Evolutionary conservation across 1,139 yeast species (phyloP).

Genomic region (Hanseniaspora gamundiae): DNA sequence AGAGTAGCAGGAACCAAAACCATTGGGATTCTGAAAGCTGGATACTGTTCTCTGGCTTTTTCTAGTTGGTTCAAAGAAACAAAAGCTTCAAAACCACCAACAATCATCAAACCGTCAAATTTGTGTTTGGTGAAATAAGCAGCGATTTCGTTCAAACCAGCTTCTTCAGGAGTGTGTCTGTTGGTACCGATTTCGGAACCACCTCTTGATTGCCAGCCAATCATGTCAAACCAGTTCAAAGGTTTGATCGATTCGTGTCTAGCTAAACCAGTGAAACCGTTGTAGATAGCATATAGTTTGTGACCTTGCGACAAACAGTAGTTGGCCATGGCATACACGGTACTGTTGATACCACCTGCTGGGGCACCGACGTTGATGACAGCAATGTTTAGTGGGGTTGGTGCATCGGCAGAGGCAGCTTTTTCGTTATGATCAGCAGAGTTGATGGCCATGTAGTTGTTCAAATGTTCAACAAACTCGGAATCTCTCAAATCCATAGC

Average conservation of each 20-base stretch:
- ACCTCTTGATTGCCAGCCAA: constrained; percentile 82
- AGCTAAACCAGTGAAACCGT: constrained; percentile 86
- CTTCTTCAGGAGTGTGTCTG: constrained; percentile 64
- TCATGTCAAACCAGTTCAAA: constrained; percentile 75
- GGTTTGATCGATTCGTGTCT: constrained; percentile 67
- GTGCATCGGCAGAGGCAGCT: constrained; percentile 35
- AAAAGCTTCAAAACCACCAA: constrained; percentile 95
- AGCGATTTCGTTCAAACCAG: constrained; percentile 80
- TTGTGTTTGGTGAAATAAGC: constrained; percentile 76
- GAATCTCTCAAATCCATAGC: constrained; percentile 84
- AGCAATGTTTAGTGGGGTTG: constrained; percentile 49
- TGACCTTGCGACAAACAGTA: constrained; percentile 90
- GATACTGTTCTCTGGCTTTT: constrained; percentile 58
- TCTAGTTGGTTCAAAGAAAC: constrained; percentile 71
- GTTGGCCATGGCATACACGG: constrained; percentile 81
- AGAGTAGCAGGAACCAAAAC: constrained; percentile 89
- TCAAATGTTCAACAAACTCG: constrained; percentile 69
- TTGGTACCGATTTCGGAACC: constrained; percentile 96
- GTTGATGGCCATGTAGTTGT: constrained; percentile 57
- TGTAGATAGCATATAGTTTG: constrained; percentile 72
- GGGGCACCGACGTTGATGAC: constrained; percentile 93
- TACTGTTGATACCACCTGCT: constrained; percentile 91
- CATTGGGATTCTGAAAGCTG: constrained; percentile 89
- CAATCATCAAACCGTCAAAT: constrained; percentile 74
- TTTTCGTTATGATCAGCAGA: constrained; percentile 55